phyloP scores from a whole-genome alignment of 2,329 filamentous ascomycete species.

The Penicillium sp. region DNA sequence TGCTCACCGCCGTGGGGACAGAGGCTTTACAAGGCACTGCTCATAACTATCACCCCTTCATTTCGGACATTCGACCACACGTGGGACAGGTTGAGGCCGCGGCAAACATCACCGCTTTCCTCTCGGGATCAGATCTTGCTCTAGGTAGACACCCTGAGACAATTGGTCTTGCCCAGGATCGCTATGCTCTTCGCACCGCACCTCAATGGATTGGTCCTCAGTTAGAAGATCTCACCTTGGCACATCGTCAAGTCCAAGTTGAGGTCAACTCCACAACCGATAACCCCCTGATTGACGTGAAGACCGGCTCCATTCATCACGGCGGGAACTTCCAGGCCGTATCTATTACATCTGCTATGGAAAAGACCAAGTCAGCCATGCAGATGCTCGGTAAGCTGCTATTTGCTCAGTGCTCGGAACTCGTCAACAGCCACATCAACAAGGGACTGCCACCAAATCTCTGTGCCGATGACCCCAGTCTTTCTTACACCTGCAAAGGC shows the following conservation, averaged over 20 bases:
- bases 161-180: conserved; percentile 53
- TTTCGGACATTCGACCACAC: conserved; percentile 57
- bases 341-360: conserved; percentile 61
- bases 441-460: conserved; percentile 62
- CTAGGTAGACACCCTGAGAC: conserved; percentile 9
- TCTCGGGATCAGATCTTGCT: conserved; percentile 48
- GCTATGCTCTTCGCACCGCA: conserved; percentile 61
- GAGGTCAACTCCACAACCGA: conserved; percentile 67
- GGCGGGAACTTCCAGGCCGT: conserved; percentile 67
- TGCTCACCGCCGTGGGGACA: conserved; percentile 31
- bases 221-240: conserved; percentile 60
- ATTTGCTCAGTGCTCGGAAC: conserved; percentile 59
- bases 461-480: conserved; percentile 54
- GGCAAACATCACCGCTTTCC: conserved; percentile 50
- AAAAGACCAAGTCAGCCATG: conserved; percentile 52
- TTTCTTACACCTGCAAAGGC: conserved; percentile 60
- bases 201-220: conserved; percentile 66
- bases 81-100: conserved; percentile 57
- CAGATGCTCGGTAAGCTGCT: conserved; percentile 61
- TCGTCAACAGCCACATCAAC: conserved; percentile 59
- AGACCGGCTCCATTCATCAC: conserved; percentile 46
- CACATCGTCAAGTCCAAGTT: conserved; percentile 52
- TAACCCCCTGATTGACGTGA: conserved; percentile 58
- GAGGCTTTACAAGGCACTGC: conserved; percentile 57
- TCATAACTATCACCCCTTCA: conserved; percentile 57